Evolutionary conservation across 108 stramenopile genomes (phyloP), one percentile per base, ranked within the genome.

Genomic region (Cyclostephanos invisitatus): DNA sequence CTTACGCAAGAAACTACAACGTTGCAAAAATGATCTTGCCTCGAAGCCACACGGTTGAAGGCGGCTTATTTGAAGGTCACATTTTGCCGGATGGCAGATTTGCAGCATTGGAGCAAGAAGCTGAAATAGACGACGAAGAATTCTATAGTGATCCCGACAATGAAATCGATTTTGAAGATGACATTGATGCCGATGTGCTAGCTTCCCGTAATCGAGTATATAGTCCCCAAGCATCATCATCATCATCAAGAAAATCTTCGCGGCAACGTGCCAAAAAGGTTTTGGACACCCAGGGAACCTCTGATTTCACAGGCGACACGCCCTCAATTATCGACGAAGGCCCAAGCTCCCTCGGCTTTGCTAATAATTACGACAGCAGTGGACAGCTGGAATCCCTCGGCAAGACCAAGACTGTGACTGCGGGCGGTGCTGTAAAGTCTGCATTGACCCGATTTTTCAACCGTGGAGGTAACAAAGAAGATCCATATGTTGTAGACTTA

Each of bases 391-490:
- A 80, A 50, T 64, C 38, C 53, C 81, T 53, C 24, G 71, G 62
- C 49, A 85, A 80, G 67, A 70, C 24, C 18, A 84, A 77, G 40
- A 84, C 86, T 53, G 87, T 89, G 21, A 90, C 89, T 18, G 86
- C 89, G 10, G 92, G 91, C 62, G 94, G 90, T 37, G 91, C 94
- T 32, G 87, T 96, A 27, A 96, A 96, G 68, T 91, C 89, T 65
- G 91, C 96, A n/a, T 51, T 96, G 7, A 93, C 78, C 47, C 87
- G 93, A 14, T 92, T 96, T 74, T 94, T 96, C 68, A 91, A 91
- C 49, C 84, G 93, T 57, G 89, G 87, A 21, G 90, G 89, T 10
- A 90, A 87, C 62, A 92, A 93, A 68, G 78, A 80, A 28, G 92
- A 93, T 74, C 89, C 89, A 47, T 89, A 90, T 63, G 59, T 86